Evolutionary conservation across 1,284 basidiomycete species (phyloP), one percentile per base, ranked within the genome.

Genomic region (Mrakiaceae sp.): DNA sequence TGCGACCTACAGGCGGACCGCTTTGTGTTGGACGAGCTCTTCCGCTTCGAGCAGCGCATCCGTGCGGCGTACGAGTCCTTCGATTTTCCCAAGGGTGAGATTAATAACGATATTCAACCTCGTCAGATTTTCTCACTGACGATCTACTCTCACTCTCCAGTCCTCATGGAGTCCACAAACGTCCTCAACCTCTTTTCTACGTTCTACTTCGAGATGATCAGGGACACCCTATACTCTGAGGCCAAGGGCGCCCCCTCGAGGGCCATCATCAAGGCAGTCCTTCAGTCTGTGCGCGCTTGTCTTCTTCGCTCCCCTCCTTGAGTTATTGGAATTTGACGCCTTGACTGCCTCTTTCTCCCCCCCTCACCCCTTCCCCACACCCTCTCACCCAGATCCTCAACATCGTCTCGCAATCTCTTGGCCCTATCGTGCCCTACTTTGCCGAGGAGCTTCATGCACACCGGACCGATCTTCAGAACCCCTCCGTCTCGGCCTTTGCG

Each of bases 161-260:
- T 79, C 39, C 68, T 79, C 5, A 74, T 79, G 60, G 69, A 75
- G 0, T 65, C 80, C 8, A 74, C 73, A 8, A 72, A 74, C 5
- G 81, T 80, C 62, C 73, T 76, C 9, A 77, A 76, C n/a, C 75
- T 77, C 0, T 78, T 97, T 0, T 81, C 81, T 0, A 72, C 77
- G 5, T 73, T 81, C 27, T 98, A 98, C 77, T 90, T 98, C 68
- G 92, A 95, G 72, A 84, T 90, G 57, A 87, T 84, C 62, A 98
- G 98, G 75, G 95, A 98, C 75, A 82, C 83, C 50, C 78, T 99
- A 4, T 98, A 99, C 73, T 87, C 89, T 46, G 82, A 90, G 70
- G 74, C 78, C 3, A 67, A 75, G 1, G 71, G 79, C 10, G 82
- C 82, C 67, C 68, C 75, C 1, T 79, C 84, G 58, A 83, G 95